phyloP scores from a whole-genome alignment of 768 basidiomycete species.

The Trametes cinnabarina region DNA sequence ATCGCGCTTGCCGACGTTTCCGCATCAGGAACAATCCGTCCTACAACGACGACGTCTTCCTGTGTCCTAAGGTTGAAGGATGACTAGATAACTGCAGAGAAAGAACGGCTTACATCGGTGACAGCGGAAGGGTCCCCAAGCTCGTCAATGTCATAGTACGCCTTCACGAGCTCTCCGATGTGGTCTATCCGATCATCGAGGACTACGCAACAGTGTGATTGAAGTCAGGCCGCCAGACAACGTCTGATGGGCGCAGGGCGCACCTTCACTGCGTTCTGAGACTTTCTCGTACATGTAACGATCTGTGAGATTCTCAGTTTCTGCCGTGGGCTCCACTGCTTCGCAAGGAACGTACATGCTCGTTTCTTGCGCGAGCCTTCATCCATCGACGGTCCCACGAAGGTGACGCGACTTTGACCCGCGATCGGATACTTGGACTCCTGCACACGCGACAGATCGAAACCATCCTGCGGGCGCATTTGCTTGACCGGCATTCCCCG shows the following conservation, averaged over 20 bases:
- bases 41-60: constrained; percentile 32
- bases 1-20: constrained; percentile 52
- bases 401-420: constrained; percentile 31
- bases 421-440: constrained; percentile 18
- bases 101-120: constrained; percentile 51
- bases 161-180: constrained; percentile 68
- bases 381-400: constrained; percentile 32
- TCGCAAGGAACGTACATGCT: constrained; percentile 48
- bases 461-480: constrained; percentile 18
- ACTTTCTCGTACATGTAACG: constrained; percentile 95
- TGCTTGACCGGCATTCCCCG: constrained; percentile 12
- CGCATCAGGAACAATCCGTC: constrained; percentile 45
- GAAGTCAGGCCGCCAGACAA: neutral
- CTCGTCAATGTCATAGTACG: constrained; percentile 69
- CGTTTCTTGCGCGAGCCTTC: constrained; percentile 41
- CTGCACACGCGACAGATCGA: constrained; percentile 8
- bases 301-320: constrained; percentile 50
- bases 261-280: constrained; percentile 80
- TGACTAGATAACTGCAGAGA: neutral
- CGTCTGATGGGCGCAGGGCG: constrained; percentile 32
- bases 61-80: constrained; percentile 24
- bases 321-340: neutral
- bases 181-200: constrained; percentile 90
- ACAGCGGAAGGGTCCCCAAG: constrained; percentile 71
- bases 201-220: constrained; percentile 37